Evolutionary conservation across 495 filamentous ascomycete species (phyloP).

Genomic region (Pseudotulostoma volvatum): DNA sequence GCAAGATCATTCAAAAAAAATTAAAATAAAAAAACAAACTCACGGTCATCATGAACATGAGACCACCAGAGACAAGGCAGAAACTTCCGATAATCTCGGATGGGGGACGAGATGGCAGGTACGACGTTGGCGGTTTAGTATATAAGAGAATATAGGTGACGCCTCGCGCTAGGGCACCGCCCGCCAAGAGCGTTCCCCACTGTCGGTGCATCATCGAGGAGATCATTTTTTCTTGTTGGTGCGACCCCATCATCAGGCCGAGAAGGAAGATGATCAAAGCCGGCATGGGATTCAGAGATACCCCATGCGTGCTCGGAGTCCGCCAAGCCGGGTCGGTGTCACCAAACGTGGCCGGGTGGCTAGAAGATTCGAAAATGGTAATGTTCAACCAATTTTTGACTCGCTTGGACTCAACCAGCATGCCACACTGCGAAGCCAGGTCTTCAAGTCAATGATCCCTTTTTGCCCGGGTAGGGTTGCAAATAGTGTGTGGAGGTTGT

Average conservation of each 20-base stretch:
- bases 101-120: slow-evolving; percentile 77
- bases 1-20: too few species aligned
- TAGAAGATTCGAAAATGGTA: slow-evolving; percentile 29
- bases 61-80: slow-evolving; percentile 70
- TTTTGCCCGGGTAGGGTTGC: too few species aligned
- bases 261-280: slow-evolving; percentile 70
- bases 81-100: slow-evolving; percentile 76
- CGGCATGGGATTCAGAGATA: slow-evolving; percentile 82
- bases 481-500: too few species aligned
- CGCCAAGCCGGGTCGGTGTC: slow-evolving; percentile 34
- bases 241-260: slow-evolving; percentile 87
- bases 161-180: slow-evolving; percentile 58
- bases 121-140: slow-evolving; percentile 65
- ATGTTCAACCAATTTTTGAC: slow-evolving; percentile 58
- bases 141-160: slow-evolving; percentile 70
- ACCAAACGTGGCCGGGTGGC: slow-evolving; percentile 15
- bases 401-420: slow-evolving; percentile 70
- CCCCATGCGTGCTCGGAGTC: slow-evolving; percentile 48
- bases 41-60: slow-evolving; percentile 88
- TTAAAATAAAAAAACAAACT: too few species aligned
- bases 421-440: slow-evolving; percentile 69
- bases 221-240: slow-evolving; percentile 70
- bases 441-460: slow-evolving; percentile 8
- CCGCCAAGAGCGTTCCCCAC: slow-evolving; percentile 79
- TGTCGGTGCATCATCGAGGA: slow-evolving; percentile 89